Base-by-base conservation (phyloP, 768 basidiomycete species). In the Trametes sanguinea region DNA sequence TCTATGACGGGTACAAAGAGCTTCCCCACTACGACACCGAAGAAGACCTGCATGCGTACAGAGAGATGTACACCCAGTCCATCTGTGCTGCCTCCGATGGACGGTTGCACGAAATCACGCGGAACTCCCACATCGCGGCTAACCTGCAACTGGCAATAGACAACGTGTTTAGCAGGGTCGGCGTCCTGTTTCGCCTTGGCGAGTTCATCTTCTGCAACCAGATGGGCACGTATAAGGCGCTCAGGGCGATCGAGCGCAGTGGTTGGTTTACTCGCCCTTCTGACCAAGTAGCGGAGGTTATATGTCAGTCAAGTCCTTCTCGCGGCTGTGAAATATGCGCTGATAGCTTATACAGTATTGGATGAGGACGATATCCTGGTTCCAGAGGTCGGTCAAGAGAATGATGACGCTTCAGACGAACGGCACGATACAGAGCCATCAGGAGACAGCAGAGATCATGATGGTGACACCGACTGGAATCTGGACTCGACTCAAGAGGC, bases 121-220 rank as follows among this genome's bases (percentile, higher is more conserved):
- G 57, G 16, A 59, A 59, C 40, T 59, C 57, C n/a, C 57, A 59
- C 50, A 22, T 59, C 32, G 29, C 44, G 29, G 3, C 27, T 1
- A 17, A 7, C 2, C 17, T 59, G 27, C 11, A 22, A 10, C 29
- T 44, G 11, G 50, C 50, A 30, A n/a, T 51, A 29, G 17, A 4
- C 4, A 35, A 22, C 16, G 6, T 14, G 27, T 9, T 43, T 16
- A 40, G n/a, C 2, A 47, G 16, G 10, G 11, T 13, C 9, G 11
- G 9, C 10, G 50, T 44, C 3, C 6, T 44, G 5, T n/a, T 44
- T n/a, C 48, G 40, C 27, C 40, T 59, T 2, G 50, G 57, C 13
- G 40, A 9, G 22, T 59, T 43, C 42, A 30, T 51, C 29, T 59
- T 59, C 16, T 40, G 57, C 22, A 42, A 40, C 27, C 16, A 17